These are phyloP conservation scores for Potentilla sterilis DNA, from an alignment of 306 rosid genomes.

Conservation along the genomic window DNA sequence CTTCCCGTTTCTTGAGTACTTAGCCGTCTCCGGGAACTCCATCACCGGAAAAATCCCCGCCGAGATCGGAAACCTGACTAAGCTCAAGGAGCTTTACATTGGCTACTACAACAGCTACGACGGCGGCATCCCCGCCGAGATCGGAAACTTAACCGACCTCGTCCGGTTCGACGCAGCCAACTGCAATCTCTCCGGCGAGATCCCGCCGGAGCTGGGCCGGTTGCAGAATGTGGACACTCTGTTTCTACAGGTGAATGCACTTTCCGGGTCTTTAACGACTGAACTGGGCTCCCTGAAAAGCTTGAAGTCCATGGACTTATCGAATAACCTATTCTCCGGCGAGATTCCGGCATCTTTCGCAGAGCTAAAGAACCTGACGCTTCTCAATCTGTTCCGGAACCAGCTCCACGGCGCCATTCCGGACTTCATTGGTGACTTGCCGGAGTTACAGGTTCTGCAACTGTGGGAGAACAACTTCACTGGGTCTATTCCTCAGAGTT, in stretches of 20 bases:
- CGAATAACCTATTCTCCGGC: constrained; percentile 68
- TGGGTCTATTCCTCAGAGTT: constrained; percentile 65
- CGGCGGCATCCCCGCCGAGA: constrained; percentile 74
- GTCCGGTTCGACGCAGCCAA: constrained; percentile 82
- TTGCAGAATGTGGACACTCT: constrained; percentile 79
- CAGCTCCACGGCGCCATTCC: constrained; percentile 93
- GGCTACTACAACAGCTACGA: constrained; percentile 70
- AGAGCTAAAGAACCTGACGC: constrained; percentile 66
- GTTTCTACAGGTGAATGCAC: constrained; percentile 88
- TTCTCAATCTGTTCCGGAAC: constrained; percentile 75
- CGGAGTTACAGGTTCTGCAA: constrained; percentile 75
- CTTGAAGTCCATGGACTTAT: constrained; percentile 86
- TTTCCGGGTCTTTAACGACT: constrained; percentile 63
- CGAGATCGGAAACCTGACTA: constrained; percentile 70
- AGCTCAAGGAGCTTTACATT: constrained; percentile 69
- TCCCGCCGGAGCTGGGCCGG: constrained; percentile 67
- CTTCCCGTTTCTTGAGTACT: constrained; percentile 56
- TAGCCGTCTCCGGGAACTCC: constrained; percentile 87
- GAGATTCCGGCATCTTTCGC: constrained; percentile 72
- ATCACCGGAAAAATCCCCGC: constrained; percentile 65
- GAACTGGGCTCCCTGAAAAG: constrained; percentile 70
- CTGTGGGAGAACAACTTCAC: constrained; percentile 97
- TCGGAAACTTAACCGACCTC: constrained; percentile 65
- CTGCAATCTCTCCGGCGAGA: constrained; percentile 75
- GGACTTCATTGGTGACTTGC: constrained; percentile 69